Evolutionary conservation across 2,329 filamentous ascomycete species (phyloP), one percentile per base, ranked within the genome.

Genomic region (Xylariaceae sp.): DNA sequence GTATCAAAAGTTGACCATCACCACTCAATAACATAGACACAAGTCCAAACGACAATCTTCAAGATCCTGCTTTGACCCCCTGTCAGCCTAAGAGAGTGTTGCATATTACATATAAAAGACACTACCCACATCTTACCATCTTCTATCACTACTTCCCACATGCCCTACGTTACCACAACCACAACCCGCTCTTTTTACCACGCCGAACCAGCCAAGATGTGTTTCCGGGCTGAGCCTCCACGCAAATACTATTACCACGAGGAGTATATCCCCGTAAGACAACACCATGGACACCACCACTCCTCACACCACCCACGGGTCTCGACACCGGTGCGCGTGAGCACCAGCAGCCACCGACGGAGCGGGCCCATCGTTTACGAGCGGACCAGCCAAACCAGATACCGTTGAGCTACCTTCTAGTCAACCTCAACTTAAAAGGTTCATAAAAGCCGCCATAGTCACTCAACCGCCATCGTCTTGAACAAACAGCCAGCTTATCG

Each of bases 231-330:
- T 44, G 65, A 69, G 47, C 68, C 71, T 44, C 63, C 60, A 22
- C 70, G 67, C 33, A 69, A 69, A 37, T 76, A 79, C 66, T 79
- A 79, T 67, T 77, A 79, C 61, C 71, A 71, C 59, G 73, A 79
- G 64, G 75, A 79, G 54, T 67, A 73, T 52, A 67, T 75, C 37
- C 75, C 75, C 35, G 66, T 70, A 46, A 65, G 72, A 33, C 66
- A 68, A 39, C 58, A 63, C 52, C 50, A 55, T 34, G 60, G 63
- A 49, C 59, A 56, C 17, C 59, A 67, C 40, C 57, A 60, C 41
- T 51, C 55, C 37, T 63, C 66, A 50, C 60, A 57, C 23, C 61
- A 67, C 39, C 62, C 63, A 37, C 62, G 64, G 34, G 62, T 66
- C 25, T 59, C 64, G 39, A 67, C 67, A 20, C 71, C 72, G 37